Base-by-base conservation (phyloP, 2,329 filamentous ascomycete species). In the Didymella exigua region DNA sequence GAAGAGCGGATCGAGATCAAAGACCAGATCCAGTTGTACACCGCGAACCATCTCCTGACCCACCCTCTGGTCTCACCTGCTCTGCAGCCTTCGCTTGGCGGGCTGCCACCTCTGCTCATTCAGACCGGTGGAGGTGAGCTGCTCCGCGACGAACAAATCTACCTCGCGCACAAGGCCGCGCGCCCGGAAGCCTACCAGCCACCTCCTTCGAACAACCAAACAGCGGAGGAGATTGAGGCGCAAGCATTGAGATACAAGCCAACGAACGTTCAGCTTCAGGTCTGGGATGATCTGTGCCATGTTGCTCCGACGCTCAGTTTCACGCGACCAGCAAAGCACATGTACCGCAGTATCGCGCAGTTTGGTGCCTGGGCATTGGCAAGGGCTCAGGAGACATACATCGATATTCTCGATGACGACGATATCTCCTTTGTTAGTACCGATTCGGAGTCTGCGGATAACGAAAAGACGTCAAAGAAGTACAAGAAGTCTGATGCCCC, bases 231-330 rank as follows among this genome's bases (percentile, higher is more conserved):
- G 0, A 81, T 85, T 37, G 78, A 95, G 56, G 81, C 87, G 29
- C 83, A 88, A 31, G 80, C 82, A 55, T 87, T 88, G 24, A 86
- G 82, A 58, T 96, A 91, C 74, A 85, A 86, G 53, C 90, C 92
- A 0, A 99, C 95, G 0, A 86, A 96, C 65, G 93, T 98, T 0
- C 92, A 97, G 71, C 82, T 99, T 2, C 95, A 98, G 72, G 88
- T 98, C 1, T 98, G 93, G 93, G 93, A 98, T 54, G 90, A 96
- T 66, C 79, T 98, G 2, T 98, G 95, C 67, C 93, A 98, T 70
- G 93, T 96, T 5, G 88, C 89, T 0, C 91, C 93, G 0, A 97
- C 93, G 0, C 81, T 98, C n/a, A 96, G 91, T 66, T 98, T 96
- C 73, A 98, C 93, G 0, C 84, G 88, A n/a, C 95, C 95, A 0